Evolutionary conservation across 2,329 filamentous ascomycete genomes (phyloP).

Genomic region (Ophiostoma pallidulum): DNA sequence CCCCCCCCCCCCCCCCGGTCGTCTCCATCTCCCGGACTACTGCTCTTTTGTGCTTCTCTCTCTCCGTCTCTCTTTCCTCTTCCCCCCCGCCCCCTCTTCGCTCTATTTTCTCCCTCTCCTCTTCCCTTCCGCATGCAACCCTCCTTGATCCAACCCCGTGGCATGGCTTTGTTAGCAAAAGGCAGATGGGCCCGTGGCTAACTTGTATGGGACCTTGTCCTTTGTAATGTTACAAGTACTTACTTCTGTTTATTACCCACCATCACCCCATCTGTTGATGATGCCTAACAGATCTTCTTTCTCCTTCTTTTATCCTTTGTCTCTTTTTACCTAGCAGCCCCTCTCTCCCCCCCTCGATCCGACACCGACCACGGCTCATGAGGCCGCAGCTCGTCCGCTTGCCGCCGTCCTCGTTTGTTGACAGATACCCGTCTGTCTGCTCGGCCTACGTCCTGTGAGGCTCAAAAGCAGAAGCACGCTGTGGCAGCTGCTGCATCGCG

Average conservation of each 20-base stretch:
- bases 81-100: neutral
- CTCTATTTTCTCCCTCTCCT: neutral
- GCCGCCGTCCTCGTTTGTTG: no score
- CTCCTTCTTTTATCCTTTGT: neutral
- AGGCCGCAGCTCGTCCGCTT: neutral
- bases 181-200: no score
- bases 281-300: neutral
- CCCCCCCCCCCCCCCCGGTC: no score
- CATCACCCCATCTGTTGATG: neutral
- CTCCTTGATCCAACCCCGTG: constrained; percentile 2
- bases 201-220: no score
- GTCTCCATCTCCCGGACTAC: no score
- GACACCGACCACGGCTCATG: no score
- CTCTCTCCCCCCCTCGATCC: neutral
- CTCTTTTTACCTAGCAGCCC: neutral
- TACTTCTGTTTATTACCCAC: no score
- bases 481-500: constrained; percentile 1
- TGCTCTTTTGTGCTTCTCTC: neutral
- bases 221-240: no score
- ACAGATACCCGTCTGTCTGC: no score
- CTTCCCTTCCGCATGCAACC: constrained; percentile 1
- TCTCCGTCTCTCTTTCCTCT: neutral
- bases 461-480: neutral
- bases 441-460: no score
- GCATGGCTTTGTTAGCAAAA: constrained; percentile 1